phyloP scores from a whole-genome alignment of 2,329 filamentous ascomycete genomes.

The Thielaviopsis populi region DNA sequence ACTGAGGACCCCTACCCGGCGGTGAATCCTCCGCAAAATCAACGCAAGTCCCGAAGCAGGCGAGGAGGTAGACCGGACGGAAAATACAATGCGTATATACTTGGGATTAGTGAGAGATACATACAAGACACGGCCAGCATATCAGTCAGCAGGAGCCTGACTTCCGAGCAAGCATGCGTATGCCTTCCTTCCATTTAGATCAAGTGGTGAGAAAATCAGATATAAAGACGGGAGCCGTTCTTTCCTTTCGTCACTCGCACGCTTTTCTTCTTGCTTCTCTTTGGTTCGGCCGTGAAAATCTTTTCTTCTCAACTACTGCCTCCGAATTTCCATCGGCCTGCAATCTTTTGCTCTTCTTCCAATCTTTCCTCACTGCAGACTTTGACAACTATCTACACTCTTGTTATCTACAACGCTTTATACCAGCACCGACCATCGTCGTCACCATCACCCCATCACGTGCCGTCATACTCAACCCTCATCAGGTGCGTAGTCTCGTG shows the following conservation, averaged over 20 bases:
- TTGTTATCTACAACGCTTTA: neutral
- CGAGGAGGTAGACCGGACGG: neutral
- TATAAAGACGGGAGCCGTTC: neutral
- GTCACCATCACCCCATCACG: neutral
- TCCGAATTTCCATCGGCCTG: neutral
- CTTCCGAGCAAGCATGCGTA: neutral
- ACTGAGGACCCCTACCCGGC: neutral
- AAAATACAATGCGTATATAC: neutral
- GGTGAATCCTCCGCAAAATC: conserved; percentile 12
- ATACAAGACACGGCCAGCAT: neutral
- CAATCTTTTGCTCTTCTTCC: neutral
- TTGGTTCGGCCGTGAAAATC: neutral
- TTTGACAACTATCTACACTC: neutral
- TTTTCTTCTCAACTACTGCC: neutral
- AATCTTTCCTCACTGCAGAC: neutral
- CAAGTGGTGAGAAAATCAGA: neutral
- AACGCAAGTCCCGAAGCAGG: neutral
- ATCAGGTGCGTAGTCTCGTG: neutral
- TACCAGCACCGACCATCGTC: neutral
- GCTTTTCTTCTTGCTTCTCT: neutral
- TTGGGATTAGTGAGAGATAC: neutral
- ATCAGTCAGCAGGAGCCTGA: neutral
- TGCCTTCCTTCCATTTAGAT: neutral
- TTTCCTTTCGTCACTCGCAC: neutral
- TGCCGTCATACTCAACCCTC: neutral